A percentile compares a stretch with the other conserved stretches of the same genome.
phyloP scores from a whole-genome alignment of 306 rosid genomes.

The Sicyos edulis region DNA sequence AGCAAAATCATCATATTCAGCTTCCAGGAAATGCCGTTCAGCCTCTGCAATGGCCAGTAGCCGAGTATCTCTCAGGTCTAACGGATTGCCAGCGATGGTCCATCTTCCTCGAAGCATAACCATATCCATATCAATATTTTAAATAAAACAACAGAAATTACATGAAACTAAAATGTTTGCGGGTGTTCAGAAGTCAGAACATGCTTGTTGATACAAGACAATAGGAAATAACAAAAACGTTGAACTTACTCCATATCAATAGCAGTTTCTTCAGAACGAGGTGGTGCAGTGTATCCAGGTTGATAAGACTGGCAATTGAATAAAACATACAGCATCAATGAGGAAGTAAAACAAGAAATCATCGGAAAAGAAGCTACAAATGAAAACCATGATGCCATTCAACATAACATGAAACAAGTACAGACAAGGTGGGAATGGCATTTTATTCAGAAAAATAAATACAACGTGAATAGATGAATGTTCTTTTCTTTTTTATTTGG shows the following conservation, averaged over 20 bases:
- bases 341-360: background rate
- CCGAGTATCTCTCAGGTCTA: slow-evolving; percentile 48
- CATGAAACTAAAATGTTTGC: background rate
- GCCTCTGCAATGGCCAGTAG: slow-evolving; percentile 53
- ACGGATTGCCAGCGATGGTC: slow-evolving; percentile 43
- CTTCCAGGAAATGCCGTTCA: slow-evolving; percentile 47
- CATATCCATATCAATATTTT: slow-evolving; percentile 10
- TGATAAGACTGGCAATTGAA: slow-evolving; percentile 34
- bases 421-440: background rate
- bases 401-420: slow-evolving; percentile 1
- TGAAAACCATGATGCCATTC: background rate
- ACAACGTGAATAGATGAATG: background rate
- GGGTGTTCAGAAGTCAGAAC: background rate
- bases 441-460: background rate
- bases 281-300: slow-evolving; percentile 42
- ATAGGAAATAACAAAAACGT: background rate
- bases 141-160: background rate
- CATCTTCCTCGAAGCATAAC: slow-evolving; percentile 42
- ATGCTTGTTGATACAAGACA: background rate
- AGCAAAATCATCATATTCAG: slow-evolving; percentile 46
- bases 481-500: background rate
- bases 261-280: slow-evolving; percentile 38
- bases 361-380: background rate
- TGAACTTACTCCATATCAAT: slow-evolving; percentile 47
- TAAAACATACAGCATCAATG: background rate